These are phyloP conservation scores for Buddleja alternifolia DNA, from an alignment of 257 asterid species.

Conservation along the genomic window DNA sequence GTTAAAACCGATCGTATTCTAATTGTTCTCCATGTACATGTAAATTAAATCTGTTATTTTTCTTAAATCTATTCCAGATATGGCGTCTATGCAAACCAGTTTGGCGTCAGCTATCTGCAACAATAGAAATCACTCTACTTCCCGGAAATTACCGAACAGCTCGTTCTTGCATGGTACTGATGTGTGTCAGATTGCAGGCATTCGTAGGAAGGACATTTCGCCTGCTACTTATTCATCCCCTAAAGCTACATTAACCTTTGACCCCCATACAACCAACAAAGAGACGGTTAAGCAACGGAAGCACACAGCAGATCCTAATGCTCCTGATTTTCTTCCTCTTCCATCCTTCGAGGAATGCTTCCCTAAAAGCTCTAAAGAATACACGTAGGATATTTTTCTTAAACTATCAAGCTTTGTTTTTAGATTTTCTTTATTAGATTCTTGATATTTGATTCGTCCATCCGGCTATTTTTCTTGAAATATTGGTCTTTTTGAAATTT, in stretches of 20 bases:
- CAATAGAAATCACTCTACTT: slow-evolving; percentile 54
- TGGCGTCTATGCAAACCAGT: slow-evolving; percentile 81
- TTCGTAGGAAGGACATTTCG: slow-evolving; percentile 38
- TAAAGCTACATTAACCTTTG: slow-evolving; percentile 80
- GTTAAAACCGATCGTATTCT: too few species aligned
- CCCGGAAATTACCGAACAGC: slow-evolving; percentile 45
- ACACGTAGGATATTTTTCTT: slow-evolving; percentile 53
- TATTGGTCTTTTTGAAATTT: too few species aligned
- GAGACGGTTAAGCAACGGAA: slow-evolving; percentile 65
- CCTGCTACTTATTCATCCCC: slow-evolving; percentile 36
- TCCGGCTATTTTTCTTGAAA: too few species aligned
- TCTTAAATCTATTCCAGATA: slow-evolving; percentile 3
- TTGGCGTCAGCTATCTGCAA: slow-evolving; percentile 68
- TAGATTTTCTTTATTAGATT: background rate
- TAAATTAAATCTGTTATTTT: background rate
- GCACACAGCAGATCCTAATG: slow-evolving; percentile 87
- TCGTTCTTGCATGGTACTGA: slow-evolving; percentile 63
- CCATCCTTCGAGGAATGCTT: slow-evolving; percentile 95
- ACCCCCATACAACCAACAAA: slow-evolving; percentile 53
- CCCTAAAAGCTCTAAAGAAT: slow-evolving; percentile 89
- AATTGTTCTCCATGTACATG: background rate
- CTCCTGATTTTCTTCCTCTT: slow-evolving; percentile 91
- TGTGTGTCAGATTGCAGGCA: slow-evolving; percentile 35
- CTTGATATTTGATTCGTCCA: too few species aligned
- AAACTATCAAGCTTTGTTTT: background rate